Conservation (phyloP, 192 early-diverging fungal genomes). For the Entomortierella beljakovae region DNA sequence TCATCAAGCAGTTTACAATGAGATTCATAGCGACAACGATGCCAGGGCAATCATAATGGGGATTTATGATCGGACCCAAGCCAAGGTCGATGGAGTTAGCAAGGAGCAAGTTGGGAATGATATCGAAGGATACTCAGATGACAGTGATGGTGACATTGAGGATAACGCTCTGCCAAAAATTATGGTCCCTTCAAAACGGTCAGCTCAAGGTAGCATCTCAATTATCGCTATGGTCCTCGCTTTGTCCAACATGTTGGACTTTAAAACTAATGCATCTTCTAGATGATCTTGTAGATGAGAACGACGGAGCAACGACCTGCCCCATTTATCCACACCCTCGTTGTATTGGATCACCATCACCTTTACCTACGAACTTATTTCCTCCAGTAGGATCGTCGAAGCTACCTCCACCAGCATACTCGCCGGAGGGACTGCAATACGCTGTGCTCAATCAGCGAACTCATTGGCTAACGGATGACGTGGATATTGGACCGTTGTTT, state of each 20-base stretch:
- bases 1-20: slow-evolving; percentile 14
- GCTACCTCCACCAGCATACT: slow-evolving; percentile 15
- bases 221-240: no score
- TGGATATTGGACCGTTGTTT: slow-evolving; percentile 32
- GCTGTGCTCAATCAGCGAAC: slow-evolving; percentile 21
- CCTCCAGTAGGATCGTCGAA: slow-evolving; percentile 6
- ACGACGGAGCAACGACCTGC: slow-evolving; percentile 1
- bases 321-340: background rate
- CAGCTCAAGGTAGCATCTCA: no score
- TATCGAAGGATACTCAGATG: no score
- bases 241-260: no score
- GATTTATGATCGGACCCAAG: no score
- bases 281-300: background rate
- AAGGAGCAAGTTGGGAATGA: no score
- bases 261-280: no score
- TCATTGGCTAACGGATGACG: slow-evolving; percentile 8
- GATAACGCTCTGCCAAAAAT: background rate
- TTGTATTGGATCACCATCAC: slow-evolving; percentile 13
- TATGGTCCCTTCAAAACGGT: background rate
- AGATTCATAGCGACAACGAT: slow-evolving; percentile 16
- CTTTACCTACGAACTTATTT: slow-evolving; percentile 6
- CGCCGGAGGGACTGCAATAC: slow-evolving; percentile 20
- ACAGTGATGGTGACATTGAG: no score
- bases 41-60: no score
- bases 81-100: background rate